Base-by-base conservation (phyloP, 164 flowering plant genomes). In the Tetracentron sinense region DNA sequence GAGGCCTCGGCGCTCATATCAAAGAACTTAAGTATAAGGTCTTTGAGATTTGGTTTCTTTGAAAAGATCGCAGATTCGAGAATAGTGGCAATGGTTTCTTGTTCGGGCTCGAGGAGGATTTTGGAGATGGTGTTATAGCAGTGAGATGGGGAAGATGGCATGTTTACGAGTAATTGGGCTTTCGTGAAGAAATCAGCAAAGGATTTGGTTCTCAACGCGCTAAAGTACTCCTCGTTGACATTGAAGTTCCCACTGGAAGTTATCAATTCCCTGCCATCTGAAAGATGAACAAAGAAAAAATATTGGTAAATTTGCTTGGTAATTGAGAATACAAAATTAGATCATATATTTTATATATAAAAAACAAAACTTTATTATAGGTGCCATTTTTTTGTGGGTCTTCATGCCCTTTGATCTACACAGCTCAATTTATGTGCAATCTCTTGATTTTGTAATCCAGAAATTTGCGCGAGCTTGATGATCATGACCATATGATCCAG, bases 1-100 rank as follows among this genome's bases (percentile, higher is more conserved):
- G 88, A 85, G 15, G 90, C 88, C 62, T 87, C 85, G 0, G 88
- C 88, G 42, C 94, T 83, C 6, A 76, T 62, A 3, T 82, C 73
- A 44, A 85, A 87, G 67, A 82, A 83, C 16, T 77, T 66, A 12
- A 65, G 69, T 25, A 87, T 49, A 0, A 85, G 71, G 62, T 46
- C 38, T 62, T 81, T 85, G 46, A 85, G 75, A 8, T 75, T 66
- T 0, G 81, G 73, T 31, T 75, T 59, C 33, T 60, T 71, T 1
- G 80, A 69, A 19, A 83, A 63, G 21, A 64, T 25, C 7, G 81
- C 33, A 10, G 82, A 73, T 49, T 84, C 83, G 12, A 84, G 77
- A 29, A 82, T 44, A 1, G 56, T 25, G 16, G 77, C 48, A 19
- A 82, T 74, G 7, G 77, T 60, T 31, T 87, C 87, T 68, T 84